phyloP scores from a whole-genome alignment of 78 protist species.

The Paulinella micropora region DNA sequence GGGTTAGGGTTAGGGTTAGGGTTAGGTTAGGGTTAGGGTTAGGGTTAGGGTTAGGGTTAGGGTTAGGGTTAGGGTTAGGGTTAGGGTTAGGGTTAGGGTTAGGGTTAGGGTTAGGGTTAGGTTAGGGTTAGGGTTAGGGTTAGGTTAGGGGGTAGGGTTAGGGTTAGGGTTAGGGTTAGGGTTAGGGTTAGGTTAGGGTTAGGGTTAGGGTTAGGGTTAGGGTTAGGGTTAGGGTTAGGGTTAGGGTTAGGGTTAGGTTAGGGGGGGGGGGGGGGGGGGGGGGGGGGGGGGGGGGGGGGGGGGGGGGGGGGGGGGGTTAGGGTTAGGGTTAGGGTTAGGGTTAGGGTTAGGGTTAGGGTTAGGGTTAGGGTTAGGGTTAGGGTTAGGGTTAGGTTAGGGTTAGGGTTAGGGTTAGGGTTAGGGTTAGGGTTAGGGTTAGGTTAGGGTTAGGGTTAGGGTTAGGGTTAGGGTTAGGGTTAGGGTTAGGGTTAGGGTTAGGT shows the following conservation, averaged over 20 bases:
- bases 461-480: not conserved
- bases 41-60: not conserved
- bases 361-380: not conserved
- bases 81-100: constrained; percentile 10
- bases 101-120: constrained; percentile 2
- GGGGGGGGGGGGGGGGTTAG: not conserved
- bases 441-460: not conserved
- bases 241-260: not conserved
- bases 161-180: not conserved
- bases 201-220: constrained; percentile 1
- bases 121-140: not conserved
- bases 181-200: not conserved
- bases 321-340: not conserved
- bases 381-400: not conserved
- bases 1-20: constrained; percentile 14
- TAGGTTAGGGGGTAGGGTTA: not conserved
- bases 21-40: not conserved
- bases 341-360: not conserved
- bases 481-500: not conserved
- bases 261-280: not conserved
- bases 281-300: not conserved
- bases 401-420: not conserved
- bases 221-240: not conserved
- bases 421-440: not conserved
- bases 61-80: not conserved